These are phyloP conservation scores for Alternaria gaisen DNA, from an alignment of 2,329 filamentous ascomycete genomes.

Conservation along the genomic window DNA sequence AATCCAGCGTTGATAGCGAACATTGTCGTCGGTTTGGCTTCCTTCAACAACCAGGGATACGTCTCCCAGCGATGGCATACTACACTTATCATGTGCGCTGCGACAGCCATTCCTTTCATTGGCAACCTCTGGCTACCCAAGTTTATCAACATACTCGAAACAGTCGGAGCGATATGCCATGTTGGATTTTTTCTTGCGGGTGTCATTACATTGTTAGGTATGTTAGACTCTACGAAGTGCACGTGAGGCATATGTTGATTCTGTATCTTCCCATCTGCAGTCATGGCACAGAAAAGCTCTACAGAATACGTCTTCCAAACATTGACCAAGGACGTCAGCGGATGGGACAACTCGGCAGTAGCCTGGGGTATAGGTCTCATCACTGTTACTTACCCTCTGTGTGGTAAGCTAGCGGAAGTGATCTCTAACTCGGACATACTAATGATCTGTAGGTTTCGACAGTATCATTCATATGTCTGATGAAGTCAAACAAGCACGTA, in stretches of 20 bases:
- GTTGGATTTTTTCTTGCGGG: conserved; percentile 60
- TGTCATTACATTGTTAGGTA: conserved; percentile 53
- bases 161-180: conserved; percentile 56
- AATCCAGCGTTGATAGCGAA: conserved; percentile 40
- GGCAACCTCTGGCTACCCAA: conserved; percentile 56
- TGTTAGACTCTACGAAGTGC: not conserved
- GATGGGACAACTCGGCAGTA: conserved; percentile 55
- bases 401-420: not conserved
- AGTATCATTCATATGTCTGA: conserved; percentile 55
- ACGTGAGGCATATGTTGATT: not conserved
- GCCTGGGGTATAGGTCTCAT: conserved; percentile 53
- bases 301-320: conserved; percentile 55
- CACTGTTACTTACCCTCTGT: conserved; percentile 34
- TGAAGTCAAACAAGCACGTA: conserved; percentile 33
- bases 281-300: conserved; percentile 51
- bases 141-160: conserved; percentile 57
- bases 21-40: conserved; percentile 24
- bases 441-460: conserved; percentile 53
- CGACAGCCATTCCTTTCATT: conserved; percentile 48
- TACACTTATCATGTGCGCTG: conserved; percentile 56
- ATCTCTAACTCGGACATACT: not conserved
- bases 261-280: conserved; percentile 8
- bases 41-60: conserved; percentile 50
- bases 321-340: conserved; percentile 54
- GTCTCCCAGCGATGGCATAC: conserved; percentile 54